Conservation (phyloP, 139 green algal species). For the Pseudopediastrum boryanum region DNA sequence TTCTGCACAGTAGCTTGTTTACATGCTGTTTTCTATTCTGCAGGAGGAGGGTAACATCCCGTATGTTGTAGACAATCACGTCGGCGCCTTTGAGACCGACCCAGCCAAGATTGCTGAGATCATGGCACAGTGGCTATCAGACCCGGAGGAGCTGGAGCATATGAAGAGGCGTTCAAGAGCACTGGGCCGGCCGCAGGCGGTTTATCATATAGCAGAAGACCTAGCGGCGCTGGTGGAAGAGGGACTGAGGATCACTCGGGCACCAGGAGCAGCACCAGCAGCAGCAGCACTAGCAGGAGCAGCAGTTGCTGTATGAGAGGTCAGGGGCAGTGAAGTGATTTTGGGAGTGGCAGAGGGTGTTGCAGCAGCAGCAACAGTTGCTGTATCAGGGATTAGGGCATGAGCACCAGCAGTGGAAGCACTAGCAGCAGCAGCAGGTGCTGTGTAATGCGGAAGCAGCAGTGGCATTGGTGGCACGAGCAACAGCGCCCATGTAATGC, state of each 20-base stretch:
- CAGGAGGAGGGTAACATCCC: conserved; percentile 98
- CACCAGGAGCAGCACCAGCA: neutral
- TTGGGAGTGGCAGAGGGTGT: neutral
- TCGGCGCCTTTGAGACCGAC: conserved; percentile 77
- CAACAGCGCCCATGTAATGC: neutral
- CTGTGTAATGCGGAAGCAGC: too few species aligned
- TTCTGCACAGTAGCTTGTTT: too few species aligned
- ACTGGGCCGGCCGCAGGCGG: conserved; percentile 66
- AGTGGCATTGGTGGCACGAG: neutral
- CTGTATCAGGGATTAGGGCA: neutral
- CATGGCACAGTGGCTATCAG: conserved; percentile 69
- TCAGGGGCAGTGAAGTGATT: neutral
- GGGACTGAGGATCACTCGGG: neutral
- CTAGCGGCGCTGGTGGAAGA: conserved; percentile 53
- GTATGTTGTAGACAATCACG: conserved; percentile 88
- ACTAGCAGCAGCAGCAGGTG: neutral
- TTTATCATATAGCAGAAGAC: conserved; percentile 75
- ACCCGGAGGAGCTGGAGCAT: conserved; percentile 50
- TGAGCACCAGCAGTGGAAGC: neutral
- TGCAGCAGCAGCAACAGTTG: conserved; percentile 2
- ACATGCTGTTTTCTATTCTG: too few species aligned
- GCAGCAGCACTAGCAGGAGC: neutral
- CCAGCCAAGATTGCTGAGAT: conserved; percentile 78
- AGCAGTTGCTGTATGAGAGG: neutral
- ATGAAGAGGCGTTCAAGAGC: conserved; percentile 61